These are phyloP conservation scores for Beta corolliflora DNA, from an alignment of 179 eudicot species.

Conservation along the genomic window DNA sequence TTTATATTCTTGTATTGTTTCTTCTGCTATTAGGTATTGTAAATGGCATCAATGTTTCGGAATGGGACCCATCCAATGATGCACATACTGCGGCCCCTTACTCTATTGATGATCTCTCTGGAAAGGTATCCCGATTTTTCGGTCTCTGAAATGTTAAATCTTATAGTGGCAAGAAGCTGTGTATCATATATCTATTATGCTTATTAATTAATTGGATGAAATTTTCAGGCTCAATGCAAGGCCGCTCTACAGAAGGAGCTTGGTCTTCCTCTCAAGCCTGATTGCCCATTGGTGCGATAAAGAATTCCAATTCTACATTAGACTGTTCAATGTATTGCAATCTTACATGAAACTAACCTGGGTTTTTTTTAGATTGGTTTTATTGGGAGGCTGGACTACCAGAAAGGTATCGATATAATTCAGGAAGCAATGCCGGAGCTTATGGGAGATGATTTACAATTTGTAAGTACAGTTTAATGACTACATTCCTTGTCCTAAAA, in stretches of 20 bases:
- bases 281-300: slow-evolving; percentile 81
- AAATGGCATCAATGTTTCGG: slow-evolving; percentile 72
- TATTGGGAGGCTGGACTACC: slow-evolving; percentile 96
- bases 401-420: slow-evolving; percentile 87
- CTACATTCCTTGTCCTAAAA: not conserved
- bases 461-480: slow-evolving; percentile 52
- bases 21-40: slow-evolving; percentile 60
- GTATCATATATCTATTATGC: not conserved
- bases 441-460: slow-evolving; percentile 83
- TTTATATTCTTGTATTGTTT: not conserved
- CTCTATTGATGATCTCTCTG: slow-evolving; percentile 81
- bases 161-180: not conserved
- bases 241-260: slow-evolving; percentile 81
- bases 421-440: slow-evolving; percentile 79
- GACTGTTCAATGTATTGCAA: not conserved
- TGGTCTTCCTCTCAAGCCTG: slow-evolving; percentile 88
- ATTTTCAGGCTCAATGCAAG: slow-evolving; percentile 75
- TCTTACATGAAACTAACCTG: not conserved
- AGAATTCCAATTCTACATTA: not conserved
- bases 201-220: not conserved
- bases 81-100: slow-evolving; percentile 65
- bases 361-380: slow-evolving; percentile 74
- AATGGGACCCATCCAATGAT: slow-evolving; percentile 87
- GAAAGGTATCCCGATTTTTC: slow-evolving; percentile 57
- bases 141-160: not conserved